Conservation (phyloP, 495 filamentous ascomycete genomes). For the Tuber microsphaerosporum region DNA sequence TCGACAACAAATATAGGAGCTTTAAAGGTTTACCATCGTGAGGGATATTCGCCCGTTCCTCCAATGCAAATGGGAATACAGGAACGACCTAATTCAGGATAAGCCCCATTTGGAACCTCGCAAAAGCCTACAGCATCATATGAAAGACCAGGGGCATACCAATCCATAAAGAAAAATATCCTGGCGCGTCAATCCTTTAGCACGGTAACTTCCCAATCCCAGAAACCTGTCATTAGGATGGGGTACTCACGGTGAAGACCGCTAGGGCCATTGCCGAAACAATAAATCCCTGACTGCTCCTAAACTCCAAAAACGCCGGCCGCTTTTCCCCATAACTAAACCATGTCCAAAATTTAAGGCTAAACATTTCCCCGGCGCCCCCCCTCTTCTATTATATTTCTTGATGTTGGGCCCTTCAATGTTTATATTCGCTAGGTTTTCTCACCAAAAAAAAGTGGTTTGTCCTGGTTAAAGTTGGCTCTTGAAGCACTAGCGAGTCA, state of each 20-base stretch:
- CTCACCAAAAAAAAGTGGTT: neutral
- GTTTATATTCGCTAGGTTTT: neutral
- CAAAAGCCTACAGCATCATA: neutral
- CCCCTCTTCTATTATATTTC: neutral
- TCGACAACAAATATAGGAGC: conserved; percentile 20
- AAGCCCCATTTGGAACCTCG: conserved; percentile 4
- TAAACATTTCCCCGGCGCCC: neutral
- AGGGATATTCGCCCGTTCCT: conserved; percentile 53
- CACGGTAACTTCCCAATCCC: conserved; percentile 3
- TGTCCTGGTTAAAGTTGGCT: neutral
- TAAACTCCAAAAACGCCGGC: conserved; percentile 41
- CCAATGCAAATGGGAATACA: conserved; percentile 73
- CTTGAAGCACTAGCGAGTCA: neutral
- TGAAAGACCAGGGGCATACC: conserved; percentile 41
- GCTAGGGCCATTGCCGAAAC: conserved; percentile 51
- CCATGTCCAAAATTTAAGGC: conserved; percentile 20
- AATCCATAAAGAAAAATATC: conserved; percentile 78
- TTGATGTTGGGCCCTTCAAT: neutral
- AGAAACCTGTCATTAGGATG: neutral
- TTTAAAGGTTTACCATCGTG: conserved; percentile 46
- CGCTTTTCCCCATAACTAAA: conserved; percentile 29
- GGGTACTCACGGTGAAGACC: conserved; percentile 48
- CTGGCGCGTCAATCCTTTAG: conserved; percentile 38
- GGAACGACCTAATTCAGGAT: conserved; percentile 56
- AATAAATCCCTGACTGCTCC: conserved; percentile 46